phyloP scores from a whole-genome alignment of 202 grass and related monocot species.

The Sporobolus alterniflorus region DNA sequence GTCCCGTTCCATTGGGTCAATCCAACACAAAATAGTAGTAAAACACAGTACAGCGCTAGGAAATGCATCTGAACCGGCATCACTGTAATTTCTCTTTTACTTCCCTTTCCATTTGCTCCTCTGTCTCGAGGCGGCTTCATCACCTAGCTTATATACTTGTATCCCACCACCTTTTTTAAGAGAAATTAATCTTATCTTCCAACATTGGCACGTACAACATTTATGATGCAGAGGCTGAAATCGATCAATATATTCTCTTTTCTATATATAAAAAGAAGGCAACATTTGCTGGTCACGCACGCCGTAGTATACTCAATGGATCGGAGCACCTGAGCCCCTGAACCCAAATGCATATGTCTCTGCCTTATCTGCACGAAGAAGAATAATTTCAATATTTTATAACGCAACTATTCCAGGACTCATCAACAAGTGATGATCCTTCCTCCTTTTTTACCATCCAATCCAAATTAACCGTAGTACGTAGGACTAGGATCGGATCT shows the following conservation, averaged over 20 bases:
- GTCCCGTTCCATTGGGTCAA: too few species aligned
- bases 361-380: not conserved
- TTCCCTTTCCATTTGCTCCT: not conserved
- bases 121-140: slow-evolving; percentile 4
- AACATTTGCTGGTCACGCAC: not conserved
- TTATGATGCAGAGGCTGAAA: too few species aligned
- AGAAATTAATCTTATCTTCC: too few species aligned
- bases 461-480: not conserved
- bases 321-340: slow-evolving; percentile 39
- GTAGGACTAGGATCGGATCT: not conserved
- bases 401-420: slow-evolving; percentile 34
- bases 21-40: too few species aligned
- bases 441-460: slow-evolving; percentile 44
- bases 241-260: too few species aligned
- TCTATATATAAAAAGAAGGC: not conserved
- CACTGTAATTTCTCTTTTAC: not conserved
- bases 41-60: not conserved
- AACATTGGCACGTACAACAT: too few species aligned
- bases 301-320: not conserved
- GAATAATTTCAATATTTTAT: slow-evolving; percentile 31
- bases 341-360: not conserved
- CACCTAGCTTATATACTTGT: too few species aligned
- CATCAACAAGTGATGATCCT: slow-evolving; percentile 26
- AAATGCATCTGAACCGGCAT: not conserved
- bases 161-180: too few species aligned